Base-by-base conservation (phyloP, 495 filamentous ascomycete genomes). In the Clavariopsis aquatica region DNA sequence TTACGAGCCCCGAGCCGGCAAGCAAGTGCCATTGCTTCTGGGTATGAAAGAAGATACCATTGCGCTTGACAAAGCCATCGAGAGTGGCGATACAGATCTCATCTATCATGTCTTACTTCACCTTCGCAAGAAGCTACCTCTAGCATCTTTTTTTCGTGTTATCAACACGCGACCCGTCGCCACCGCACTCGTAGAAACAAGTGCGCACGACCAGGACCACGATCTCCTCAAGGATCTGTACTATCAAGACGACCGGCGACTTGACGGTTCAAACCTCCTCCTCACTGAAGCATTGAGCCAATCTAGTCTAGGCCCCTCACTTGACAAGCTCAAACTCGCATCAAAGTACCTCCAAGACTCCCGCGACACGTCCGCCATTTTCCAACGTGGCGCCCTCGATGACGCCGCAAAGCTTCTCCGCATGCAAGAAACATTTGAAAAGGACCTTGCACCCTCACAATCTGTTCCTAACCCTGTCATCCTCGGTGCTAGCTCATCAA, bases 41-140 rank as follows among this genome's bases (percentile, higher is more conserved):
- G 90, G 82, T 70, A 97, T 98, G 92, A 92, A 96, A 71, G 93
- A 98, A 75, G 94, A 96, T 65, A 90, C 92, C 60, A 85, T 98
- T 10, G 94, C 94, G 0, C 87, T 98, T 2, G 94, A 98, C 77
- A 98, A 98, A 73, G 94, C 94, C 27, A 91, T 98, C 59, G 91
- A 96, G 71, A 94, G 89, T 63, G 95, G 95, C 36, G 94, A 98
- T 73, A 90, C 92, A 0, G 94, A 98, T 70, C 82, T 98, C 19
- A 83, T 98, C 29, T 89, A 89, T 73, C 94, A 87, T 70, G 95
- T 98, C 13, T 84, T 98, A 24, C 80, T 96, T 3, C 87, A 94
- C 49, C 79, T 98, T 20, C 93, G 91, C 77, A 91, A 90, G 76
- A 97, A 96, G 71, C 83, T 96, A 12, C 91, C 95, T 6, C 81